Evolutionary conservation across 2,329 filamentous ascomycete species (phyloP).

Genomic region (Paecilomyces dactylethromorphus): DNA sequence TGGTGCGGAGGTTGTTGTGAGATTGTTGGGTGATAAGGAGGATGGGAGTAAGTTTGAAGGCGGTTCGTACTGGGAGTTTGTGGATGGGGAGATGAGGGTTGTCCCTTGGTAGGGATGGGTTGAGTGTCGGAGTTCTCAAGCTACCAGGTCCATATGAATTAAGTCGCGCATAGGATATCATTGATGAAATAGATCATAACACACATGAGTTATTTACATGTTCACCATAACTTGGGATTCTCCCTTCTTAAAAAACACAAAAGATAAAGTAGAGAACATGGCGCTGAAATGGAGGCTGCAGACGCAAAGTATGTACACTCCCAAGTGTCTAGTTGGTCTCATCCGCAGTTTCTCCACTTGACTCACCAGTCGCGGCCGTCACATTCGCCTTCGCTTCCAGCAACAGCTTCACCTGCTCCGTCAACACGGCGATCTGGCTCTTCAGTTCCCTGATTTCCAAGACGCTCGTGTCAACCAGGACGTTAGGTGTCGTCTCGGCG

Average conservation of each 20-base stretch:
- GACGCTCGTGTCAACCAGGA: conserved; percentile 72
- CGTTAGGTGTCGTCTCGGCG: conserved; percentile 66
- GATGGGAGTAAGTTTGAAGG: conserved; percentile 11
- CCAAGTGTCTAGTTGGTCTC: not conserved
- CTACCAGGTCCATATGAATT: too few relatives aligned
- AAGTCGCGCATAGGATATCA: too few relatives aligned
- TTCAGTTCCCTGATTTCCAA: conserved; percentile 49
- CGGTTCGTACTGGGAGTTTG: conserved; percentile 17
- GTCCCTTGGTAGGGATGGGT: conserved; percentile 15
- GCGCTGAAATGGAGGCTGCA: not conserved
- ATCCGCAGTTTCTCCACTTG: not conserved
- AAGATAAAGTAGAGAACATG: not conserved
- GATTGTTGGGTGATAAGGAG: conserved; percentile 5
- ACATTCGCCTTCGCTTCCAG: conserved; percentile 56
- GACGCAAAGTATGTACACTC: not conserved
- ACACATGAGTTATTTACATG: too few relatives aligned
- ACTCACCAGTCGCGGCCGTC: not conserved
- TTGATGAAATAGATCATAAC: too few relatives aligned
- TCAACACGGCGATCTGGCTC: conserved; percentile 54
- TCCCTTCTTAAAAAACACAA: too few relatives aligned
- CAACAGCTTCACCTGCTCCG: conserved; percentile 55
- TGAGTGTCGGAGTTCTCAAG: too few relatives aligned
- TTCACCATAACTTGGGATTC: too few relatives aligned
- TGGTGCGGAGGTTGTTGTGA: conserved; percentile 19
- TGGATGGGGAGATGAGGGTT: conserved; percentile 14